Percentiles rank a stretch among this genome's conserved stretches.
Evolutionary conservation across 192 early-diverging fungal species (phyloP).

Genomic region (Rhizophagus sp.): DNA sequence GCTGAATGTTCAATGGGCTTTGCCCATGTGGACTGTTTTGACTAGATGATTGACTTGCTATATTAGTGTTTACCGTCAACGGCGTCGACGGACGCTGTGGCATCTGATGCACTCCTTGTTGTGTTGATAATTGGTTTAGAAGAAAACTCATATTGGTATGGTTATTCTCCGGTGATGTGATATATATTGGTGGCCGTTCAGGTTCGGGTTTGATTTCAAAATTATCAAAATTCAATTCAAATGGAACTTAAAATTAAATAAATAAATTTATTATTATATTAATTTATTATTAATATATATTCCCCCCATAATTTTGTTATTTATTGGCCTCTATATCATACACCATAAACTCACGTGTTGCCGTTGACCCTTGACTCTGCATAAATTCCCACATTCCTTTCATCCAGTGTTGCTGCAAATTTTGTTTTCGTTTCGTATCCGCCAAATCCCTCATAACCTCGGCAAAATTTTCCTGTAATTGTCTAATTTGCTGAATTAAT

Average conservation of each 20-base stretch:
- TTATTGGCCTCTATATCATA: too few relatives aligned
- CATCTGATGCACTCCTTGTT: constrained; percentile 10
- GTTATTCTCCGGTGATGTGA: constrained; percentile 55
- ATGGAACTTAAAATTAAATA: constrained; percentile 36
- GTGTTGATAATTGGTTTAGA: constrained; percentile 11
- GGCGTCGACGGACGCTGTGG: constrained; percentile 38
- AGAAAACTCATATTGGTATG: constrained; percentile 23
- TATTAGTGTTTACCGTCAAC: constrained; percentile 43
- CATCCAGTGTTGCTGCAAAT: constrained; percentile 65
- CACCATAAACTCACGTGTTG: constrained; percentile 35
- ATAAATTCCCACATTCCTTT: constrained; percentile 67
- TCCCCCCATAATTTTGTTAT: neutral
- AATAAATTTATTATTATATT: neutral
- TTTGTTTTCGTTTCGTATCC: constrained; percentile 72
- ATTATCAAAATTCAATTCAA: constrained; percentile 46
- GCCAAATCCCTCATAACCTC: constrained; percentile 73
- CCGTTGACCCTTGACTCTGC: constrained; percentile 29
- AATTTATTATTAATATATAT: neutral
- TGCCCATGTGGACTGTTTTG: constrained; percentile 40
- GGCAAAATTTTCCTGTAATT: constrained; percentile 72
- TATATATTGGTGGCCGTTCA: constrained; percentile 54
- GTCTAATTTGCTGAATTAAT: constrained; percentile 69
- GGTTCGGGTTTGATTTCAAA: constrained; percentile 47
- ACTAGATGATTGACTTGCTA: constrained; percentile 31
- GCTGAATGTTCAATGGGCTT: constrained; percentile 41